Evolutionary conservation across 2,329 filamentous ascomycete genomes (phyloP), one percentile per base, ranked within the genome.

Genomic region (Sporothrix protearum): DNA sequence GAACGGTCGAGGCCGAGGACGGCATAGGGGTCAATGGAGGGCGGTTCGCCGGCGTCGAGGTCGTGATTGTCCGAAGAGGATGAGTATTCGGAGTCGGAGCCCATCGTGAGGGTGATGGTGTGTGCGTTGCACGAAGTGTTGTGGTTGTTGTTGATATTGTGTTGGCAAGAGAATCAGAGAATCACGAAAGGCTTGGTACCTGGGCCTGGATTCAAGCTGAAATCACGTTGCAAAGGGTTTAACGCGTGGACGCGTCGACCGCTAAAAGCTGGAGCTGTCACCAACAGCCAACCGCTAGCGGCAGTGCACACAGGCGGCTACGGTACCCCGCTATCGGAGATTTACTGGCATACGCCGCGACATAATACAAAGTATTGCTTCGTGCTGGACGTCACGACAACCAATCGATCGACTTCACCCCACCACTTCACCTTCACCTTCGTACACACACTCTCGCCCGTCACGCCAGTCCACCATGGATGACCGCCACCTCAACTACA

Each of bases 1-100:
- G 87, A 83, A 73, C 88, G 88, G 49, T 90, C 85, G 53, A 99
- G 80, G 28, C 85, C 87, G 9, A 99, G 88, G 70, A 95, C 88
- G 76, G 90, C 87, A 78, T 99, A 99, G 0, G 96, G 95, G 76
- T 92, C 84, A 57, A 91, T 88, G 22, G 78, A 78, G 53, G 51
- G 64, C 0, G 92, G 91, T 71, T 84, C 85, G 33, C 86, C 83
- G 30, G 83, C 74, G 47, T 28, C 28, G 28, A 85, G 77, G 49
- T 91, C 69, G 76, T 49, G 30, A 49, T 71, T 16, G 19, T 49
- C 42, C n/a, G n/a, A n/a, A 19, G 42, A 68, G 36, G 22, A 22
- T n/a, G 22, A 12, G 49, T 3, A 36, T 36, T 71, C 64, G 33
- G 67, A 53, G 49, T 71, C 70, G 39, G 70, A 61, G 25, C 51